Conservation (phyloP, 2,329 filamentous ascomycete genomes). For the Trichoderma pleuroti region DNA sequence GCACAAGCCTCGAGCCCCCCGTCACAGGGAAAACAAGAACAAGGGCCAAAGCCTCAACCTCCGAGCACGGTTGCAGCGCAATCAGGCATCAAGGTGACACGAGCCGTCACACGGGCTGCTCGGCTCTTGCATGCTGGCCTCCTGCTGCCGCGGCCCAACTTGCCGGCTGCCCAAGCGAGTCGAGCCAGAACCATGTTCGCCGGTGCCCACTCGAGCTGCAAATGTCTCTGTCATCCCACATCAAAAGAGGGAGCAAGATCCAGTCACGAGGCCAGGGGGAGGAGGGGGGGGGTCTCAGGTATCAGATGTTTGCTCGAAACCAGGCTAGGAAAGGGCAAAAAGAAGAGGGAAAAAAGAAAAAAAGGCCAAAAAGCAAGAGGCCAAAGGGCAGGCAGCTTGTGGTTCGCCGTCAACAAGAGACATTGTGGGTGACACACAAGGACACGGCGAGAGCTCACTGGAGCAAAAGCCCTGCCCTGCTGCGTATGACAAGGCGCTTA, state of each 20-base stretch:
- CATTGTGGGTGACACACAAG: slow-evolving; percentile 12
- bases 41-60: background rate
- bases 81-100: slow-evolving; percentile 18
- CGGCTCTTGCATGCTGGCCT: slow-evolving; percentile 12
- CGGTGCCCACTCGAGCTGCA: slow-evolving; percentile 14
- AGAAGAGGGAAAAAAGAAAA: background rate
- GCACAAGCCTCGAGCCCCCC: background rate
- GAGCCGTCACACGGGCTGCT: slow-evolving; percentile 13
- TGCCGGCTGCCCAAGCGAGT: slow-evolving; percentile 15
- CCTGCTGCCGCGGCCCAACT: slow-evolving; percentile 11
- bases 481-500: slow-evolving; percentile 15
- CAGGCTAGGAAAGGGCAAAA: background rate
- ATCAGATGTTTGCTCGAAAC: background rate
- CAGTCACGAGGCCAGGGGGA: slow-evolving; percentile 6
- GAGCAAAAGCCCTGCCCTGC: slow-evolving; percentile 6
- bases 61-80: background rate
- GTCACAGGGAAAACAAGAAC: background rate
- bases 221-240: slow-evolving; percentile 9
- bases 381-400: background rate
- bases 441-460: background rate
- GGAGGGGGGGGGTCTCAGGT: background rate
- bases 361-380: background rate
- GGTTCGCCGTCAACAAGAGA: background rate
- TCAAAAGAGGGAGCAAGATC: background rate
- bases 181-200: slow-evolving; percentile 14